Conservation (phyloP, 106 monocot species). For the Dioscorea dumetorum region DNA sequence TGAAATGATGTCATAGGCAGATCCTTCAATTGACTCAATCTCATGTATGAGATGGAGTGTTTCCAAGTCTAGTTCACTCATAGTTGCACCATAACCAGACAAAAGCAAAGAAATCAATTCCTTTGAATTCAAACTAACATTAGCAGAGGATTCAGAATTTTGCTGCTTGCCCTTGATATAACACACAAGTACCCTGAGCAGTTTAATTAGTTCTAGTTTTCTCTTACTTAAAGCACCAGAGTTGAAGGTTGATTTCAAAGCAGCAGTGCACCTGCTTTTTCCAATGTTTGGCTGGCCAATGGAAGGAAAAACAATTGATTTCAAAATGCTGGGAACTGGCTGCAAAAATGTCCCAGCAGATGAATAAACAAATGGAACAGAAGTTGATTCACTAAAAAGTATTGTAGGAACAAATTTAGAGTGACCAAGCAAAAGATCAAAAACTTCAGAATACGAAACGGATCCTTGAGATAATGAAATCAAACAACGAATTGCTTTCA, state of each 20-base stretch:
- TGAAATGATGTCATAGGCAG: conserved; percentile 28
- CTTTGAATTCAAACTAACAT: conserved; percentile 24
- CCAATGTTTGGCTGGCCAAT: not conserved
- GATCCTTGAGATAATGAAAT: conserved; percentile 42
- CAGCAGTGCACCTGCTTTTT: conserved; percentile 2
- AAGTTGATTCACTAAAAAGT: conserved; percentile 9
- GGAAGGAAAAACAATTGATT: conserved; percentile 26
- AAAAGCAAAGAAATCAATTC: conserved; percentile 81
- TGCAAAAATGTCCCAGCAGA: conserved; percentile 49
- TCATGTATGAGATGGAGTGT: conserved; percentile 66
- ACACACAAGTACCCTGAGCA: conserved; percentile 67
- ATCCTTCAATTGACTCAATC: conserved; percentile 49
- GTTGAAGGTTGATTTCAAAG: not conserved
- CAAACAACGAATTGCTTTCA: conserved; percentile 62
- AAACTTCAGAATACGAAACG: conserved; percentile 37
- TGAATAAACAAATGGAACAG: conserved; percentile 26
- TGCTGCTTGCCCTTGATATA: conserved; percentile 28
- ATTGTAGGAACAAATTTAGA: conserved; percentile 59
- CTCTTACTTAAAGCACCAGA: conserved; percentile 11
- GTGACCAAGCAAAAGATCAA: conserved; percentile 73
- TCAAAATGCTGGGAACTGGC: conserved; percentile 65
- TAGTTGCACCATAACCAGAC: conserved; percentile 71
- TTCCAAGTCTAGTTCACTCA: conserved; percentile 61
- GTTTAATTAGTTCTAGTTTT: conserved; percentile 72
- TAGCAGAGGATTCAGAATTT: conserved; percentile 1